Conservation (phyloP, 371 early-diverging fungal species). For the Saksenaea vasiformis region DNA sequence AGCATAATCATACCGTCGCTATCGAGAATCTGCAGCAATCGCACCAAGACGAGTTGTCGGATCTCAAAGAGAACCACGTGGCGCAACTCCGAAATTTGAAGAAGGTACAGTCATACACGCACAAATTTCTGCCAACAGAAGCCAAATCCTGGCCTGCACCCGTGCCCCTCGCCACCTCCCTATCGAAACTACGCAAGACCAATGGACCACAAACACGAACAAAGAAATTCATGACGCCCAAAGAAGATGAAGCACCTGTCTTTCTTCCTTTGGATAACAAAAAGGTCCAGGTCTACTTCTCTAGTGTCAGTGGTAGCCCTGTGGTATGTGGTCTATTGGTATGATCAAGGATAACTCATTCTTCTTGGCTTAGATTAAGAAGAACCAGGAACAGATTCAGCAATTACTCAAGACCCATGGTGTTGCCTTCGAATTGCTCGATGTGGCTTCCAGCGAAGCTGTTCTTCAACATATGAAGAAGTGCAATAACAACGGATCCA, state of each 20-base stretch:
- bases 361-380: conserved; percentile 33
- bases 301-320: conserved; percentile 46
- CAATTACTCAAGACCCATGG: conserved; percentile 31
- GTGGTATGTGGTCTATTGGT: conserved; percentile 21
- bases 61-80: conserved; percentile 38
- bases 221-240: conserved; percentile 4
- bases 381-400: conserved; percentile 47
- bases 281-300: conserved; percentile 47
- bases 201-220: conserved; percentile 17
- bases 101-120: conserved; percentile 26
- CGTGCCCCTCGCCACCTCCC: conserved; percentile 11
- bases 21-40: conserved; percentile 42
- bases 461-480: conserved; percentile 46
- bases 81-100: conserved; percentile 35
- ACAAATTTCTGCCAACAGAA: conserved; percentile 39
- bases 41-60: conserved; percentile 36
- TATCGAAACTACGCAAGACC: conserved; percentile 20
- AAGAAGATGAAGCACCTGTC: conserved; percentile 24
- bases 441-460: conserved; percentile 47
- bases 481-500: conserved; percentile 33
- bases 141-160: conserved; percentile 50
- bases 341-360: not conserved
- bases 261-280: conserved; percentile 40
- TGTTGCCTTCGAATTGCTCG: conserved; percentile 39
- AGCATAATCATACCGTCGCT: conserved; percentile 39